Conservation (phyloP, 371 early-diverging fungal species). For the Rhizopus sp. region DNA sequence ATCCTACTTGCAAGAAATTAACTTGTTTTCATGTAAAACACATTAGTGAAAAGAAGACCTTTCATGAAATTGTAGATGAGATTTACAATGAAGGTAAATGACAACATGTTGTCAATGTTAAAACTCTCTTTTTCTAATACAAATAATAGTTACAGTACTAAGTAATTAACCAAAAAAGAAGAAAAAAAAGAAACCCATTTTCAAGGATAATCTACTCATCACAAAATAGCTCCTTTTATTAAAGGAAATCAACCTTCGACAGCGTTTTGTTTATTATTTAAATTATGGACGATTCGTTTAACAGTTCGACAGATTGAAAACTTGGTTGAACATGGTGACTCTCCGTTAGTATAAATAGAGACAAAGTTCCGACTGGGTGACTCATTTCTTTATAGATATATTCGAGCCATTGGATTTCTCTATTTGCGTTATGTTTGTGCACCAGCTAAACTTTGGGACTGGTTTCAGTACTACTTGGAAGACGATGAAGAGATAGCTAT, state of each 20-base stretch:
- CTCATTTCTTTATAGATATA: slow-evolving; percentile 50
- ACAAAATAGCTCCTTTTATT: slow-evolving; percentile 73
- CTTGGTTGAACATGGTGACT: slow-evolving; percentile 76
- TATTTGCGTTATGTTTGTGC: slow-evolving; percentile 87
- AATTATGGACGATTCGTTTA: slow-evolving; percentile 80
- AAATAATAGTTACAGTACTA: neutral
- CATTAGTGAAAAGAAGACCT: slow-evolving; percentile 70
- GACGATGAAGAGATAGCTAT: slow-evolving; percentile 77
- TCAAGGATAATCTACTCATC: neutral
- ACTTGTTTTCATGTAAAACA: slow-evolving; percentile 1
- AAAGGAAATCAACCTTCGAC: slow-evolving; percentile 83
- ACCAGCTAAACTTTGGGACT: slow-evolving; percentile 80
- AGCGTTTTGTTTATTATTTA: slow-evolving; percentile 85
- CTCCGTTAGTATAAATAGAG: slow-evolving; percentile 61
- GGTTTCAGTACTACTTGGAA: slow-evolving; percentile 80
- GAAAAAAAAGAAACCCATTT: slow-evolving; percentile 3
- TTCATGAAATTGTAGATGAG: slow-evolving; percentile 84
- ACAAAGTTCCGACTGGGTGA: neutral
- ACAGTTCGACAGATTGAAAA: slow-evolving; percentile 80
- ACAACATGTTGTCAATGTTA: neutral
- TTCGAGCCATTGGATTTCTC: slow-evolving; percentile 82
- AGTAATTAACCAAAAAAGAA: neutral
- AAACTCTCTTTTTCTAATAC: slow-evolving; percentile 6
- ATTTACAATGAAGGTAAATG: slow-evolving; percentile 71
- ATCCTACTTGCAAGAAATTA: neutral